phyloP scores from a whole-genome alignment of 352 stramenopile species.

The Globisporangium yorkense region DNA sequence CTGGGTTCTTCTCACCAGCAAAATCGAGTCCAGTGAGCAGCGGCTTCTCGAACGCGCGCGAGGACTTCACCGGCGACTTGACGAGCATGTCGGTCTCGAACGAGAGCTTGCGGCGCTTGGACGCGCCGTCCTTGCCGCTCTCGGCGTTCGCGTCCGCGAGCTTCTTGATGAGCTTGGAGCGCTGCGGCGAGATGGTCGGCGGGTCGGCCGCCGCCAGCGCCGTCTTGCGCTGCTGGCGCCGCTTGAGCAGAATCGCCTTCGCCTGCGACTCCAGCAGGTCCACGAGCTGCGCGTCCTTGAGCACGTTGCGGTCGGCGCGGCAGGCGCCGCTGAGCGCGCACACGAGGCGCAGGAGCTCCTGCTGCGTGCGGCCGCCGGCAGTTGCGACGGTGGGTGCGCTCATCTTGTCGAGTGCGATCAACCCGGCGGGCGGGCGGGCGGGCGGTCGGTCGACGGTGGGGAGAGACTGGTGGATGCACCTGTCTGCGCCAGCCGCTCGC shows the following conservation, averaged over 20 bases:
- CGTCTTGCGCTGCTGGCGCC: conserved; percentile 17
- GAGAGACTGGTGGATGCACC: no score
- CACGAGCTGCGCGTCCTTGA: conserved; percentile 62
- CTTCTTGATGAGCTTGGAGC: conserved; percentile 35
- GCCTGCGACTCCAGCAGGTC: conserved; percentile 52
- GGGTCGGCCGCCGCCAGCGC: background rate
- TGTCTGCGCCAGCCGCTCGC: background rate
- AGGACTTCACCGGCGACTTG: conserved; percentile 9
- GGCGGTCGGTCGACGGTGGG: no score
- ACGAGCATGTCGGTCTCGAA: conserved; percentile 9
- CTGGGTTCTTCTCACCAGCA: conserved; percentile 1
- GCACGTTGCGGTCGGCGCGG: conserved; percentile 48
- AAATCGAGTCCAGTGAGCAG: background rate
- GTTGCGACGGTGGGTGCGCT: no score
- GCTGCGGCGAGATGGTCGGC: conserved; percentile 17
- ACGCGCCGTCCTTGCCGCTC: conserved; percentile 12
- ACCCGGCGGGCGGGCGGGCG: no score
- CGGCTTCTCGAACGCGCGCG: conserved; percentile 4
- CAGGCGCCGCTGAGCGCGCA: conserved; percentile 54
- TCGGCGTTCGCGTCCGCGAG: conserved; percentile 10
- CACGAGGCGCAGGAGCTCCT: conserved; percentile 45
- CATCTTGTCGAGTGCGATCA: background rate
- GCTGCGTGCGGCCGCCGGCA: conserved; percentile 7
- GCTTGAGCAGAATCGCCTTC: conserved; percentile 42
- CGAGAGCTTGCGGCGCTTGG: conserved; percentile 47